A percentile compares a stretch with the other conserved stretches of the same genome.
Conservation (phyloP, 352 stramenopile species). For the Phytophthora sojae region DNA sequence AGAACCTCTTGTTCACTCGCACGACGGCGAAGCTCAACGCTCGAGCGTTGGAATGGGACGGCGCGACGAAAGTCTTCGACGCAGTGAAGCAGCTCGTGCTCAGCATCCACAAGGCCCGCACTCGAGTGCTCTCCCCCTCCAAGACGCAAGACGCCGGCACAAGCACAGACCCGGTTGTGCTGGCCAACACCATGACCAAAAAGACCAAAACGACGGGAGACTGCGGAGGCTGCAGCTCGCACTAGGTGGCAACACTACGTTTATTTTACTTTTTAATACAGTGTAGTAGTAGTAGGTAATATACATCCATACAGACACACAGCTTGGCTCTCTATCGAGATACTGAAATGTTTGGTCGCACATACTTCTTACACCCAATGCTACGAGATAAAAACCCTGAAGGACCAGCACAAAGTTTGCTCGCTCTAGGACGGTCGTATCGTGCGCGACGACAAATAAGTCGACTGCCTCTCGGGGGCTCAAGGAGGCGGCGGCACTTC, state of each 20-base stretch:
- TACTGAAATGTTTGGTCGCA: conserved; percentile 65
- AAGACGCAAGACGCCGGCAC: neutral
- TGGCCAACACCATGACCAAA: conserved; percentile 7
- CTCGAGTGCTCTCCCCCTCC: neutral
- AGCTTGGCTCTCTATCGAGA: neutral
- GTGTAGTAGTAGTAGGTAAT: neutral
- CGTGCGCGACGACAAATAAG: conserved; percentile 45
- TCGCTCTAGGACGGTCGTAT: conserved; percentile 81
- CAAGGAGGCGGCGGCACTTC: conserved; percentile 52
- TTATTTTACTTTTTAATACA: neutral
- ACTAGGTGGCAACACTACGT: conserved; percentile 4
- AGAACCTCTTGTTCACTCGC: conserved; percentile 70
- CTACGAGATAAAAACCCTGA: conserved; percentile 91
- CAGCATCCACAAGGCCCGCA: conserved; percentile 57
- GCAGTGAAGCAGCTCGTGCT: conserved; percentile 66
- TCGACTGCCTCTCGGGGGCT: conserved; percentile 34
- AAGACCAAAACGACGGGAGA: conserved; percentile 16
- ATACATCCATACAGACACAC: neutral
- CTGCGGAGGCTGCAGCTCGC: conserved; percentile 28
- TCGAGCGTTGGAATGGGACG: conserved; percentile 63
- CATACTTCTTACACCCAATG: conserved; percentile 91
- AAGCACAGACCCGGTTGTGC: conserved; percentile 9
- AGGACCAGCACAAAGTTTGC: conserved; percentile 54
- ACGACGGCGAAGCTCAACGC: conserved; percentile 74
- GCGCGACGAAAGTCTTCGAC: conserved; percentile 52